Conservation (phyloP, 768 basidiomycete genomes). For the Hypsizygus marmoreus region DNA sequence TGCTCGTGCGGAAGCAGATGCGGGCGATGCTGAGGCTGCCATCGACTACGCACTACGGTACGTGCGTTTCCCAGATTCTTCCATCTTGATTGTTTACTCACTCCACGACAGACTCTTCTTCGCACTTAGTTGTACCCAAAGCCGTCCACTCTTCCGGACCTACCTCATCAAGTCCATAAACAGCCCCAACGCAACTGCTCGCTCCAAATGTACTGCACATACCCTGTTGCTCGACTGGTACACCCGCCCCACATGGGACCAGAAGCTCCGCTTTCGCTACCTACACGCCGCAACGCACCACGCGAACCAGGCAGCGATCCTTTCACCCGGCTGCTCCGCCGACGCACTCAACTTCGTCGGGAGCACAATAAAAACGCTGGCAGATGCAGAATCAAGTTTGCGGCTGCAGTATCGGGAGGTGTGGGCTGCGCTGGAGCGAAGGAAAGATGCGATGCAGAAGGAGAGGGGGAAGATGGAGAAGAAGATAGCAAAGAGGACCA, state of each 20-base stretch:
- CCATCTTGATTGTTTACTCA: too few species aligned
- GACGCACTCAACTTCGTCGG: slow-evolving; percentile 21
- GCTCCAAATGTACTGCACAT: slow-evolving; percentile 5
- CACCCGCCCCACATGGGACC: not conserved
- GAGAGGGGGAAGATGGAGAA: slow-evolving; percentile 14
- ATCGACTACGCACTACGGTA: slow-evolving; percentile 12
- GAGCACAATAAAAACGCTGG: too few species aligned
- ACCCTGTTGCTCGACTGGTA: slow-evolving; percentile 11
- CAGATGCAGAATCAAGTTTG: too few species aligned
- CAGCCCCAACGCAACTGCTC: not conserved
- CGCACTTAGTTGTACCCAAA: slow-evolving; percentile 6
- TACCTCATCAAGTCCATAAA: slow-evolving; percentile 7
- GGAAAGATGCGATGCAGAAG: slow-evolving; percentile 14
- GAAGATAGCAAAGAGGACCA: slow-evolving; percentile 22
- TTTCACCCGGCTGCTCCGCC: slow-evolving; percentile 3
- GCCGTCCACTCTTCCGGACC: slow-evolving; percentile 1
- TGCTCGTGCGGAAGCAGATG: slow-evolving; percentile 6
- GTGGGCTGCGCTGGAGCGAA: slow-evolving; percentile 15
- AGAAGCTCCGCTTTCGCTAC: slow-evolving; percentile 2
- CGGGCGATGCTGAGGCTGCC: slow-evolving; percentile 7
- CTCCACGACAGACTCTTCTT: not conserved
- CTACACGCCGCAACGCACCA: slow-evolving; percentile 12
- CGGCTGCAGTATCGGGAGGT: slow-evolving; percentile 19
- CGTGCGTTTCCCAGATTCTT: not conserved
- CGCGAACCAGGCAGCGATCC: slow-evolving; percentile 13